phyloP scores from a whole-genome alignment of 441 rosid genomes.

The Syzygium syzygioides region DNA sequence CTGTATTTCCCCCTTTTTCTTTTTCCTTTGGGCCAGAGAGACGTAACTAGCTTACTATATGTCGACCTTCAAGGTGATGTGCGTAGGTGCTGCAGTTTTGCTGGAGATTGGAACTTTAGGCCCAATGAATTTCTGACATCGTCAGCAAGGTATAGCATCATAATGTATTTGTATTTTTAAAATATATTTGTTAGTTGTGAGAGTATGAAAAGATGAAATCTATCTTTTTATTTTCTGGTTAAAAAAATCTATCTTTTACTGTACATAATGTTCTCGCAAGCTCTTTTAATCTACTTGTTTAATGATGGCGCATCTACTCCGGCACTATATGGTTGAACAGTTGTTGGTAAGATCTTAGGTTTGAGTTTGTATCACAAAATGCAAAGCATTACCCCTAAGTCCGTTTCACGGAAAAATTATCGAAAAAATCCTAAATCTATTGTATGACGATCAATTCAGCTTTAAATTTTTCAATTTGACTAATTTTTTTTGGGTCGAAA shows the following conservation, averaged over 20 bases:
- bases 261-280: neutral
- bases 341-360: neutral
- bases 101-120: neutral
- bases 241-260: neutral
- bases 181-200: neutral
- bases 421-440: neutral
- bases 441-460: neutral
- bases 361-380: neutral
- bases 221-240: neutral
- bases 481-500: neutral
- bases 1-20: neutral
- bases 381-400: neutral
- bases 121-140: neutral
- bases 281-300: neutral
- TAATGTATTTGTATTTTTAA: neutral
- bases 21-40: neutral
- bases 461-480: neutral
- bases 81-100: neutral
- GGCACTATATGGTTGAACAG: neutral
- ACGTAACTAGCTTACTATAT: too few relatives aligned
- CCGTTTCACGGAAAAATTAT: neutral
- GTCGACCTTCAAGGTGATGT: neutral
- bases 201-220: neutral
- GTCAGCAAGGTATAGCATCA: neutral
- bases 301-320: neutral